Evolutionary conservation across 2,329 filamentous ascomycete species (phyloP), one percentile per base, ranked within the genome.

Genomic region (Zymoseptoria crescenta): DNA sequence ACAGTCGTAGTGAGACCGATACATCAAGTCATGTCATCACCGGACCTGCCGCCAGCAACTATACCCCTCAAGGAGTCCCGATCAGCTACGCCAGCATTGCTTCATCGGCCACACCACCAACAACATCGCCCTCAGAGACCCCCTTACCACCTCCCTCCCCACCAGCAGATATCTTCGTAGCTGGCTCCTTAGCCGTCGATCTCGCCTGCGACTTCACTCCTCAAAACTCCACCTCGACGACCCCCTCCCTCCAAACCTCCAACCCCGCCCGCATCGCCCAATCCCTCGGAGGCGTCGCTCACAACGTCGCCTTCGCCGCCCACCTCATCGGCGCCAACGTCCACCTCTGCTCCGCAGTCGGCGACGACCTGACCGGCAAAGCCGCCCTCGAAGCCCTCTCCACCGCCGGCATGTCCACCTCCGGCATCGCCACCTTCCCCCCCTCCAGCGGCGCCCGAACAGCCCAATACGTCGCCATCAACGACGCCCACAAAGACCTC

Each of bases 401-500:
- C 65, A 74, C 81, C 2, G 80, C 83, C 56, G 87, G 86, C 28
- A 82, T 96, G 56, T 81, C 85, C 61, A 83, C 80, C 0, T 75
- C 79, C 9, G 85, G 83, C 49, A 83, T 96, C 55, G 81, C 82
- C 61, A 70, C 68, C 0, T 64, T 77, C 0, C 64, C 65, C 9
- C 21, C 67, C 4, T 62, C 64, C 21, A 78, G 78, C 2, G 79
- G 81, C 1, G 80, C 80, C 30, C 82, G 88, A 58, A 97, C 93
- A 1, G 91, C 92, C 0, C 91, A 96, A 72, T 97, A 97, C 72
- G 83, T 97, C 2, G 88, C 93, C 16, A 79, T 97, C 64, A 99
- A 97, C 71, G 89, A 95, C 69, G 79, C 79, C 0, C 84, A 87
- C 60, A 95, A 91, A 73, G 88, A 92, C 63, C 83, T 99, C 2